phyloP scores from a whole-genome alignment of 2,329 filamentous ascomycete genomes.

The Fusarium verticillioides region DNA sequence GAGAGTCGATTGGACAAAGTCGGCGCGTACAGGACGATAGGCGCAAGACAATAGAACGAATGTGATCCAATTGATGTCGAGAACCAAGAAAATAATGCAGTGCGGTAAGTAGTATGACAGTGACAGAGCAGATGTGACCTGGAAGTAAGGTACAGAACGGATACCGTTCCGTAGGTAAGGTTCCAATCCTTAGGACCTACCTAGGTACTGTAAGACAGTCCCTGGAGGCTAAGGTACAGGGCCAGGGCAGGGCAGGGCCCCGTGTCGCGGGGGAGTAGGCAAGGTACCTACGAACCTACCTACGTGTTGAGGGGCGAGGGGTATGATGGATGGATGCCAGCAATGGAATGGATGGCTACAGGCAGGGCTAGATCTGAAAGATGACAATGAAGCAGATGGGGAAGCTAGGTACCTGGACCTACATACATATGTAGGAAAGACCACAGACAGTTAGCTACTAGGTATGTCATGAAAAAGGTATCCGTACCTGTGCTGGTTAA shows the following conservation, averaged over 20 bases:
- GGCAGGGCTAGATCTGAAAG: not conserved
- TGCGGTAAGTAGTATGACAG: slow-evolving; percentile 9
- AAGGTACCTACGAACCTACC: not conserved
- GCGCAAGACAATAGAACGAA: slow-evolving; percentile 8
- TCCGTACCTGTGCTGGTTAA: not conserved
- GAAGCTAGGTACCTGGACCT: not conserved
- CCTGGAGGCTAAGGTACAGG: slow-evolving; percentile 2
- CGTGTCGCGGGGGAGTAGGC: slow-evolving; percentile 9
- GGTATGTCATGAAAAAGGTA: not conserved
- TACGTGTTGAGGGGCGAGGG: slow-evolving; percentile 9
- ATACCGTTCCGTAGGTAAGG: slow-evolving; percentile 17
- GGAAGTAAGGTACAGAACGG: slow-evolving; percentile 10
- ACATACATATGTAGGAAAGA: not conserved
- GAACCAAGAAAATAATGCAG: not conserved
- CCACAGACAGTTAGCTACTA: not conserved
- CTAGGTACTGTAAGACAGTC: not conserved
- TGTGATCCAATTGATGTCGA: slow-evolving; percentile 22
- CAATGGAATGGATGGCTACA: not conserved
- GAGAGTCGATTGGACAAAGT: slow-evolving; percentile 16
- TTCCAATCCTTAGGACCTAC: not conserved
- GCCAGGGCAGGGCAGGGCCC: slow-evolving; percentile 21
- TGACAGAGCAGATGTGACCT: not conserved
- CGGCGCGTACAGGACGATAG: slow-evolving; percentile 11
- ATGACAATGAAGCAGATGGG: not conserved
- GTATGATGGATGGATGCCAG: not conserved